Base-by-base conservation (phyloP, 2,329 filamentous ascomycete genomes). In the Hymenoscyphus repandus region DNA sequence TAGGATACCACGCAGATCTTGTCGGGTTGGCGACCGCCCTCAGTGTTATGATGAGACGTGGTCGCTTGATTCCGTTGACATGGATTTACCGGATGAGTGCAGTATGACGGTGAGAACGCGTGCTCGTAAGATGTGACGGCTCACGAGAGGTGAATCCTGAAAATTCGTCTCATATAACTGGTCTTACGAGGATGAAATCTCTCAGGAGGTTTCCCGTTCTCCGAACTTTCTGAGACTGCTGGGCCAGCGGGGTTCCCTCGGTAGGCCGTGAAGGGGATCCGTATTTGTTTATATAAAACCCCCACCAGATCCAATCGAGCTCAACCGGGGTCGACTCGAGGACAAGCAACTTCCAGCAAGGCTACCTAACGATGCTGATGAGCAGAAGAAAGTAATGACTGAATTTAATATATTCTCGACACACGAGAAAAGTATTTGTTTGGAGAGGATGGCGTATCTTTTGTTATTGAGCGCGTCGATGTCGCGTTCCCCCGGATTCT, bases 1-100 rank as follows among this genome's bases (percentile, higher is more conserved):
- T 49, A 45, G 47, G 34, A 40, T 53, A 50, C 47, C 47, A 36
- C 44, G 38, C 33, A 52, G 39, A 18, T 40, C 33, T 48, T 47
- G 41, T 44, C 31, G 49, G 51, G 54, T 49, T 55, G 51, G 58
- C 55, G 44, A 49, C 56, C 55, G 47, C 34, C 54, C 18, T 49
- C 49, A 45, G 45, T 47, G 37, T 49, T 53, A 41, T 52, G 50
- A 51, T 56, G 55, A 62, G 56, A 60, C 57, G 52, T 46, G 47
- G 54, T 56, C 51, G 58, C 55, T 61, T 59, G 56, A 57, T 45
- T 47, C 54, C 50, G 54, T 56, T 43, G 40, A 57, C 57, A 60
- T 62, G 58, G 57, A 58, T 60, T 56, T 47, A 34, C 34, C 57
- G 59, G 58, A 37, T 37, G 37, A 40, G 46, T 58, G 58, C 61